A percentile compares a stretch with the other conserved stretches of the same genome.
These are phyloP conservation scores for Filobasidium wieringae DNA, from an alignment of 768 basidiomycete species.

Conservation along the genomic window DNA sequence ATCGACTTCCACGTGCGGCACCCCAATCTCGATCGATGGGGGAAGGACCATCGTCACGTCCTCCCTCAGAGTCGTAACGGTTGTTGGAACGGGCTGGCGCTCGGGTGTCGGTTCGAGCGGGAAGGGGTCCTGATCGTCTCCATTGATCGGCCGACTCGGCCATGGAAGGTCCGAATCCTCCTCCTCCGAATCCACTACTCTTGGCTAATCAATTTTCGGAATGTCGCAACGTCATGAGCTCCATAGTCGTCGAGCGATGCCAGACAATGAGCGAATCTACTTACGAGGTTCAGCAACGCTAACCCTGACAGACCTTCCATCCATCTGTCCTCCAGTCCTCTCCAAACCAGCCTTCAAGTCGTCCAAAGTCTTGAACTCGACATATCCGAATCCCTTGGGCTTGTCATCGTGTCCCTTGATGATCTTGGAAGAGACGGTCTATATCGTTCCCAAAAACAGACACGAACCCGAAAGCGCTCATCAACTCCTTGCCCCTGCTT, in stretches of 20 bases:
- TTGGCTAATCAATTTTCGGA: constrained; percentile 49
- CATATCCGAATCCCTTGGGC: constrained; percentile 95
- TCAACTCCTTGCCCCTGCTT: too few species aligned
- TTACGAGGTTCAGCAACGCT: constrained; percentile 93
- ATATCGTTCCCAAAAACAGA: too few species aligned
- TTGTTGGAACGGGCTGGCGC: constrained; percentile 47
- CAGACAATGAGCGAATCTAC: constrained; percentile 38
- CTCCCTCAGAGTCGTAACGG: constrained; percentile 32
- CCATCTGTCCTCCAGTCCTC: constrained; percentile 58
- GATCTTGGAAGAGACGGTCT: constrained; percentile 80
- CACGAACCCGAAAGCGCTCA: too few species aligned
- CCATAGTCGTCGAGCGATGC: too few species aligned
- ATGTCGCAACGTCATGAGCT: not conserved
- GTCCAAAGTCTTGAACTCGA: constrained; percentile 82
- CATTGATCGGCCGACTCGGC: constrained; percentile 73
- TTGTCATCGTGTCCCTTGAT: constrained; percentile 87
- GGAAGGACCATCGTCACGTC: constrained; percentile 16
- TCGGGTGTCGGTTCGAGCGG: constrained; percentile 33
- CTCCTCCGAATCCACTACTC: constrained; percentile 45
- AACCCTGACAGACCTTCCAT: constrained; percentile 70
- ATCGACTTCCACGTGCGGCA: constrained; percentile 39
- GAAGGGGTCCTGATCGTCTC: constrained; percentile 77
- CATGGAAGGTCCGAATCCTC: constrained; percentile 45
- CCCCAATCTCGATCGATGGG: constrained; percentile 38
- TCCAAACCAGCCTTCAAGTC: constrained; percentile 71